Base-by-base conservation (phyloP, 129 eudicot genomes). In the Lactuca saligna region DNA sequence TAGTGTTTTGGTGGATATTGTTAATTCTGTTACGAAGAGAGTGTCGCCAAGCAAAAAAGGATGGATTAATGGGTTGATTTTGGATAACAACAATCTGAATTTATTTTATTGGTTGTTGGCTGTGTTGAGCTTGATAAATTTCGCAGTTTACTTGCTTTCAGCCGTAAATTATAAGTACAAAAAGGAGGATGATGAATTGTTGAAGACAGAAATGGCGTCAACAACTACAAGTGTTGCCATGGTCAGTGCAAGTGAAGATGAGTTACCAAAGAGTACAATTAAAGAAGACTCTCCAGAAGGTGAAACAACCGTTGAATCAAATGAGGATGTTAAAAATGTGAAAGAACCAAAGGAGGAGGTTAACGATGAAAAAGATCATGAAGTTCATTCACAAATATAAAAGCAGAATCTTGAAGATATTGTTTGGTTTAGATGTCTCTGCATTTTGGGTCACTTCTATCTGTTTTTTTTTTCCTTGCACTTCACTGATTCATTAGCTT, bases 31-130 rank as follows among this genome's bases (percentile, higher is more conserved):
- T 50, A 88, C 96, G 10, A 71, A 58, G 66, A 78, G 66, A 17
- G 39, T 81, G 1, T 65, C 87, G 2, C 84, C 85, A 4, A 86
- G 85, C 77, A 59, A 55, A 33, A 68, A 54, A 59, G 96, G 96
- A 48, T 88, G 96, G 96, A 39, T 88, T 35, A 63, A 83, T 55
- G 96, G 96, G 25, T 20, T 73, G 38, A 38, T 68, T 7, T 62
- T 88, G 66, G 86, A 88, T 13, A 7, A 63, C 29, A 77, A 74
- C 53, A 74, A 86, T 37, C 61, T 89, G 81, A 57, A 89, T 38
- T 63, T 83, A 61, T 86, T 89, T 56, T 89, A 81, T 38, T 89
- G 89, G 89, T 89, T 89, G 34, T 62, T 89, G 85, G 92, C 96
- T 2, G 60, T 79, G 15, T 69, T 89, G 51, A 88, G 96, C 56